Conservation (phyloP, 176 grass and related monocot species). For the Guadua angustifolia region DNA sequence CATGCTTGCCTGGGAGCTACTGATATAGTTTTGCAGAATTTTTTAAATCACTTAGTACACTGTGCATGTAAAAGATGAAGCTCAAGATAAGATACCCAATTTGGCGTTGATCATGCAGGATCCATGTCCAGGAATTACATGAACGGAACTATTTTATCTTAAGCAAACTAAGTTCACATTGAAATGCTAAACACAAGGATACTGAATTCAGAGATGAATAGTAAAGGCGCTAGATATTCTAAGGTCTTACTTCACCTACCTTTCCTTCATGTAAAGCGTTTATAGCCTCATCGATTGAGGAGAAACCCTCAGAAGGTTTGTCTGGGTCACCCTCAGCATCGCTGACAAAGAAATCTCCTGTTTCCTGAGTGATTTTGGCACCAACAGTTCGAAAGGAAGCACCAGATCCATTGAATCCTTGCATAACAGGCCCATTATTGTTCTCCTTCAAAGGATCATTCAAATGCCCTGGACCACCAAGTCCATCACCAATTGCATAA, state of each 20-base stretch:
- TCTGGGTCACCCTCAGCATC: constrained; percentile 84
- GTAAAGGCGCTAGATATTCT: neutral
- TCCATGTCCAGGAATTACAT: neutral
- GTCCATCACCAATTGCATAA: constrained; percentile 51
- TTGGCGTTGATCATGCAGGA: constrained; percentile 1
- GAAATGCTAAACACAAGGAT: neutral
- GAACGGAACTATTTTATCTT: neutral
- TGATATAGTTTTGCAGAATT: neutral
- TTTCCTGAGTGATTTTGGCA: constrained; percentile 92
- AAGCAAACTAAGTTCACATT: neutral
- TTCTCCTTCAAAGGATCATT: constrained; percentile 52
- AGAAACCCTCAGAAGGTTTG: constrained; percentile 77
- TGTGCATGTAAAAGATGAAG: constrained; percentile 1
- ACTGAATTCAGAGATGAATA: too few relatives aligned
- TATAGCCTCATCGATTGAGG: constrained; percentile 76
- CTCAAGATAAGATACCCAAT: neutral
- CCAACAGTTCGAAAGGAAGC: constrained; percentile 67
- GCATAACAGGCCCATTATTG: constrained; percentile 67
- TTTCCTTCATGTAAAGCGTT: constrained; percentile 67
- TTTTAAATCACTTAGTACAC: neutral
- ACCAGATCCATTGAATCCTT: constrained; percentile 40
- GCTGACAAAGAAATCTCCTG: constrained; percentile 76
- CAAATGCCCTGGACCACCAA: constrained; percentile 32
- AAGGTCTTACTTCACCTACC: constrained; percentile 37
- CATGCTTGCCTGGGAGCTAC: neutral